Conservation (phyloP, 495 filamentous ascomycete genomes). For the Xylaria acuta region DNA sequence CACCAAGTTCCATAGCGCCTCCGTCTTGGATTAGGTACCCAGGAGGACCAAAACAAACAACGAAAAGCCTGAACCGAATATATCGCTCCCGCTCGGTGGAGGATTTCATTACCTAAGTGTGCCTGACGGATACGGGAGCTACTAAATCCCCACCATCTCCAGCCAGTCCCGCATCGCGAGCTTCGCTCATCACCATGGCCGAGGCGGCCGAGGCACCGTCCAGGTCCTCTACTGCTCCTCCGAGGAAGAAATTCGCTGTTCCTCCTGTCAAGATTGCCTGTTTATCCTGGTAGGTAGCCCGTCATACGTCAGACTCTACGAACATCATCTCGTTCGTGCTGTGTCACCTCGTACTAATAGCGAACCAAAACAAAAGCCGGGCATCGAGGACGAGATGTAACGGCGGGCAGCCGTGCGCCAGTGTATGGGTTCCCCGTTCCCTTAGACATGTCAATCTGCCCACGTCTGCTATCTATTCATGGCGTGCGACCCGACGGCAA, state of each 20-base stretch:
- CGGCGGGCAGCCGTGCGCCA: constrained; percentile 62
- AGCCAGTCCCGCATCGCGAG: constrained; percentile 22
- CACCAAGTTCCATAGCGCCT: constrained; percentile 22
- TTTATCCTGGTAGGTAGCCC: constrained; percentile 60
- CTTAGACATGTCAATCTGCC: constrained; percentile 5
- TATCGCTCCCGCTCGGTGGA: background rate
- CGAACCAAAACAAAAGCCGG: constrained; percentile 50
- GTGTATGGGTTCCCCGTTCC: constrained; percentile 50
- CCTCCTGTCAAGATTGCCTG: constrained; percentile 71
- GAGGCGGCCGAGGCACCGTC: constrained; percentile 23
- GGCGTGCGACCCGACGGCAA: constrained; percentile 12
- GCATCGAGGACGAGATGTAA: constrained; percentile 65
- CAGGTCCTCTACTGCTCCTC: constrained; percentile 30
- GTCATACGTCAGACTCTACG: constrained; percentile 20
- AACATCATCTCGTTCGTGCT: constrained; percentile 20
- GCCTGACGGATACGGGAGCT: constrained; percentile 23
- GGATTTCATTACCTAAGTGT: constrained; percentile 18
- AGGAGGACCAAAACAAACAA: background rate
- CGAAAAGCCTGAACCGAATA: background rate
- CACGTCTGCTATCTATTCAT: background rate
- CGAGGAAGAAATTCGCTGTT: constrained; percentile 49
- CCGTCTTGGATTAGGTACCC: constrained; percentile 1
- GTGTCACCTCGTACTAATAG: constrained; percentile 29
- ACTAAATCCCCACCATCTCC: constrained; percentile 19
- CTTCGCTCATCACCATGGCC: constrained; percentile 19